These are phyloP conservation scores for Botryotinia convoluta DNA, from an alignment of 2,329 filamentous ascomycete genomes.

Conservation along the genomic window DNA sequence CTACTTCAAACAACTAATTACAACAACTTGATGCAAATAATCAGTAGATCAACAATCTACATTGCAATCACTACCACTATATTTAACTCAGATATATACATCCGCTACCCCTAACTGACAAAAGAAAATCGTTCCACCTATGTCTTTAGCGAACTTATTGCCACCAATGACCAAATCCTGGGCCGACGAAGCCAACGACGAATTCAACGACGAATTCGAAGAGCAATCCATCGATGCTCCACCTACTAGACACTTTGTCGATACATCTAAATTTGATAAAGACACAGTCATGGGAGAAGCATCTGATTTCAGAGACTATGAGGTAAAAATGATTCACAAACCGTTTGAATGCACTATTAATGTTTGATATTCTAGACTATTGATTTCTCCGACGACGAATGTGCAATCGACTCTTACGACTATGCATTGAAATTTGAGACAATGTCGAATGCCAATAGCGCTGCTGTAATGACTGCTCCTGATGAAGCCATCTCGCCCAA, in stretches of 20 bases:
- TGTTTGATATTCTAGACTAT: neutral
- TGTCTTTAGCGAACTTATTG: slow-evolving; percentile 11
- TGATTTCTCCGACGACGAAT: neutral
- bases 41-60: neutral
- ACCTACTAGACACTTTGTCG: neutral
- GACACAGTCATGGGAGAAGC: neutral
- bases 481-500: neutral
- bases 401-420: neutral
- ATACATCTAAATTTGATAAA: neutral
- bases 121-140: neutral
- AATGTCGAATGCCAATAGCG: neutral
- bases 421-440: neutral
- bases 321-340: neutral
- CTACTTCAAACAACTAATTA: too few relatives aligned
- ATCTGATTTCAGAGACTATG: slow-evolving; percentile 4
- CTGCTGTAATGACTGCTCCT: neutral
- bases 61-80: neutral
- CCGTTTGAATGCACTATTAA: neutral
- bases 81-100: neutral
- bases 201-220: neutral
- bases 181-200: slow-evolving; percentile 10
- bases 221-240: neutral
- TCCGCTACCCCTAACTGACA: neutral
- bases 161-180: slow-evolving; percentile 1
- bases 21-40: neutral